phyloP scores from a whole-genome alignment of 106 monocot species.

The Dendrobium nobile region DNA sequence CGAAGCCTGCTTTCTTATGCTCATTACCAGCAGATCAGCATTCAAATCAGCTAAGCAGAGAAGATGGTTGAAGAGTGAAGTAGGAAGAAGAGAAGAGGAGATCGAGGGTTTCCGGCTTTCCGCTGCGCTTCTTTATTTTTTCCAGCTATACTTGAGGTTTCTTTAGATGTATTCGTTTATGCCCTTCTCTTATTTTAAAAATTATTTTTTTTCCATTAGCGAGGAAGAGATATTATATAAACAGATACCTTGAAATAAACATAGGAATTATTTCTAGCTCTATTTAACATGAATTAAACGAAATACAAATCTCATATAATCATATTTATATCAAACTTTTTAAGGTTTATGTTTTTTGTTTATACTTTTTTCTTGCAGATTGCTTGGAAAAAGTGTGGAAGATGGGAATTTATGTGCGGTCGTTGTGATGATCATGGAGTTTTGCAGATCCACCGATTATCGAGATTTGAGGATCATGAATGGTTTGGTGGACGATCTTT shows the following conservation, averaged over 20 bases:
- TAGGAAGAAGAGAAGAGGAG: neutral
- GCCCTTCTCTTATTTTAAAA: neutral
- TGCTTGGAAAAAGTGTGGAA: no score
- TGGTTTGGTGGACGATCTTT: neutral
- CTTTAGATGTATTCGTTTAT: neutral
- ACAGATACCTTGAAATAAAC: no score
- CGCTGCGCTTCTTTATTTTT: neutral
- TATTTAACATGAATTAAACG: no score
- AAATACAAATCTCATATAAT: no score
- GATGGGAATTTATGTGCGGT: no score
- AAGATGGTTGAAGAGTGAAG: neutral
- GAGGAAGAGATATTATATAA: no score
- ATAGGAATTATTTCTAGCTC: no score
- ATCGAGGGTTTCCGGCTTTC: constrained; percentile 2
- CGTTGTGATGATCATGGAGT: neutral
- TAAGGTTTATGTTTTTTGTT: neutral
- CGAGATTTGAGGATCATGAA: no score
- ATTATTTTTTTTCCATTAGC: neutral
- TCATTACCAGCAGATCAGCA: neutral
- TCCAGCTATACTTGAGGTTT: neutral
- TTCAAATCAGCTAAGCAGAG: neutral
- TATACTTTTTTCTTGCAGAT: no score
- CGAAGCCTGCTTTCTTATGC: constrained; percentile 3
- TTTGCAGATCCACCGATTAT: neutral
- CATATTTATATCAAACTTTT: no score